phyloP scores from a whole-genome alignment of 192 early-diverging fungal genomes.

The Piromyces finnis region DNA sequence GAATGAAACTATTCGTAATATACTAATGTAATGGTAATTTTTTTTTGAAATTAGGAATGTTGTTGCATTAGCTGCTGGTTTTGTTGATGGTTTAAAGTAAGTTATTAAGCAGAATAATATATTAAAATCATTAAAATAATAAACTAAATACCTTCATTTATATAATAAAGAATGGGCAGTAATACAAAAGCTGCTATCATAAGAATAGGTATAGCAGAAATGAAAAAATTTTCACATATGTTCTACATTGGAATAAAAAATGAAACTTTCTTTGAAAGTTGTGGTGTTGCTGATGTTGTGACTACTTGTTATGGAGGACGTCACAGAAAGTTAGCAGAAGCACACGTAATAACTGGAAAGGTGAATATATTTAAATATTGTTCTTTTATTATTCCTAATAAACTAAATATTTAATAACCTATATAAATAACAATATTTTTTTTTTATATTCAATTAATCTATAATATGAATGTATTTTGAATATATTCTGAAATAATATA shows the following conservation, averaged over 20 bases:
- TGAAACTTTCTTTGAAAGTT: conserved; percentile 92
- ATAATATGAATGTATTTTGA: too few relatives aligned
- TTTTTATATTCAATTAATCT: not conserved
- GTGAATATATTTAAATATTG: too few relatives aligned
- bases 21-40: too few relatives aligned
- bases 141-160: too few relatives aligned
- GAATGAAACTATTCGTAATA: too few relatives aligned
- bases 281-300: conserved; percentile 91
- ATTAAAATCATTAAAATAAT: too few relatives aligned
- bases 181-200: conserved; percentile 98
- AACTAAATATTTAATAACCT: too few relatives aligned
- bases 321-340: conserved; percentile 84
- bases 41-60: too few relatives aligned
- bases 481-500: too few relatives aligned
- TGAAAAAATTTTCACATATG: conserved; percentile 76
- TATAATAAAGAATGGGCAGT: conserved; percentile 71
- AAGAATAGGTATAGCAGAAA: conserved; percentile 84
- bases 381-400: too few relatives aligned
- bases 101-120: too few relatives aligned
- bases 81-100: conserved; percentile 88
- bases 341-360: conserved; percentile 77
- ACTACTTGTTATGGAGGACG: conserved; percentile 95
- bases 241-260: conserved; percentile 71
- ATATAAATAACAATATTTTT: not conserved
- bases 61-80: conserved; percentile 88